Conservation (phyloP, 139 green algal genomes). For the Chlorella ohadii region DNA sequence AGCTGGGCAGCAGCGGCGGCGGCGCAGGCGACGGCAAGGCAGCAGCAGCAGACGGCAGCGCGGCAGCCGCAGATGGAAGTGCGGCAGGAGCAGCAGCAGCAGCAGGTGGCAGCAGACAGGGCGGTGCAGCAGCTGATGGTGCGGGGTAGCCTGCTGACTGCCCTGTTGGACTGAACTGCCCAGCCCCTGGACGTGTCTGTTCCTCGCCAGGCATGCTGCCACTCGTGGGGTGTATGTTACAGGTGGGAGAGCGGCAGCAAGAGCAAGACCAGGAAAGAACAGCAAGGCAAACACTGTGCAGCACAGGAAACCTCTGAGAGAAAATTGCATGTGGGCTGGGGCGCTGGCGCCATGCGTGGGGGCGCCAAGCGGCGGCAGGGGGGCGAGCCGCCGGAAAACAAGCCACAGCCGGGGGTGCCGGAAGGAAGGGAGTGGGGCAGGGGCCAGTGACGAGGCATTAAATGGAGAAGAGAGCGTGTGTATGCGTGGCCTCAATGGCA, state of each 20-base stretch:
- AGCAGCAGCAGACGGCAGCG: not conserved
- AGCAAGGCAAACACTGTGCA: not conserved
- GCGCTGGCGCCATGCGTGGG: not conserved
- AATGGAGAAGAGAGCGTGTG: too few species aligned
- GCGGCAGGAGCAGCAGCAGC: not conserved
- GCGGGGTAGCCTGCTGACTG: not conserved
- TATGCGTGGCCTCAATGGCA: too few species aligned
- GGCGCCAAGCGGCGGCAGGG: too few species aligned
- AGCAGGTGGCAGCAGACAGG: not conserved
- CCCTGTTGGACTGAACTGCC: too few species aligned
- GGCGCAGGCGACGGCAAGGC: not conserved
- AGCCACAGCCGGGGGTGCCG: not conserved
- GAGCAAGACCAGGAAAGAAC: not conserved
- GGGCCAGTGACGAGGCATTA: not conserved
- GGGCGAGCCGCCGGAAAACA: not conserved
- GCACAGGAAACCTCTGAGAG: not conserved
- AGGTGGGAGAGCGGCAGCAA: not conserved
- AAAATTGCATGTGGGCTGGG: not conserved
- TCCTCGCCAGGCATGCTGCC: too few species aligned
- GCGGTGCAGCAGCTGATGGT: not conserved
- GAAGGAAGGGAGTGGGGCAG: not conserved
- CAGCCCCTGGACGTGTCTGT: too few species aligned
- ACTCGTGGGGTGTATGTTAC: not conserved
- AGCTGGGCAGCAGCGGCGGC: conserved; percentile 21
- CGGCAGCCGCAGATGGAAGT: not conserved